phyloP scores from a whole-genome alignment of 2,329 filamentous ascomycete species.

The Rachicladosporium sp. region DNA sequence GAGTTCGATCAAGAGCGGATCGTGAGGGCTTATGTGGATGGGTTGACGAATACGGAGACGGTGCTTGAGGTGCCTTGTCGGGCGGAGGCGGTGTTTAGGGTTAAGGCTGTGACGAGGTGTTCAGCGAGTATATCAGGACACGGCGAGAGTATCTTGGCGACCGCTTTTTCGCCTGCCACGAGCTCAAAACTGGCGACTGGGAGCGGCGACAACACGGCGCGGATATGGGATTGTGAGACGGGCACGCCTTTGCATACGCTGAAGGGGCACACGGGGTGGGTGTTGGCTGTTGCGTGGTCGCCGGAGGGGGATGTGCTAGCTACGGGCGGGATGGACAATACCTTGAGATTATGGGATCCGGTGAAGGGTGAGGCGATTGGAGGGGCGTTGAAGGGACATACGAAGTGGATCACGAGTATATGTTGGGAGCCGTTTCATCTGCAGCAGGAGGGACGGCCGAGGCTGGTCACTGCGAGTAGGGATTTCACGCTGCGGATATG shows the following conservation, averaged over 20 bases:
- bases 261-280: slow-evolving; percentile 81
- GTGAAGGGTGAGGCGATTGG: slow-evolving; percentile 64
- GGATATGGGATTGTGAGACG: slow-evolving; percentile 92
- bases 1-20: slow-evolving; percentile 27
- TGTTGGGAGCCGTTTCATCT: slow-evolving; percentile 91
- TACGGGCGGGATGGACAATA: slow-evolving; percentile 87
- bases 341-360: slow-evolving; percentile 80
- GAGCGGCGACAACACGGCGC: slow-evolving; percentile 78
- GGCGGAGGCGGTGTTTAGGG: slow-evolving; percentile 86
- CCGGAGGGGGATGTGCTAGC: slow-evolving; percentile 72
- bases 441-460: slow-evolving; percentile 57
- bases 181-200: slow-evolving; percentile 75
- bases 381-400: slow-evolving; percentile 69
- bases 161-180: slow-evolving; percentile 70
- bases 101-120: slow-evolving; percentile 82
- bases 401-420: slow-evolving; percentile 77
- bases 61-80: slow-evolving; percentile 51
- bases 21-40: slow-evolving; percentile 34
- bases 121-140: slow-evolving; percentile 82
- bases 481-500: slow-evolving; percentile 81
- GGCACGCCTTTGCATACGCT: slow-evolving; percentile 79
- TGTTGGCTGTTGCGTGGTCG: slow-evolving; percentile 75
- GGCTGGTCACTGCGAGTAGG: slow-evolving; percentile 78
- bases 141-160: slow-evolving; percentile 76
- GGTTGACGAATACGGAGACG: slow-evolving; percentile 43